Evolutionary conservation across 2,329 filamentous ascomycete genomes (phyloP), one percentile per base, ranked within the genome.

Genomic region (Colletotrichum musae): DNA sequence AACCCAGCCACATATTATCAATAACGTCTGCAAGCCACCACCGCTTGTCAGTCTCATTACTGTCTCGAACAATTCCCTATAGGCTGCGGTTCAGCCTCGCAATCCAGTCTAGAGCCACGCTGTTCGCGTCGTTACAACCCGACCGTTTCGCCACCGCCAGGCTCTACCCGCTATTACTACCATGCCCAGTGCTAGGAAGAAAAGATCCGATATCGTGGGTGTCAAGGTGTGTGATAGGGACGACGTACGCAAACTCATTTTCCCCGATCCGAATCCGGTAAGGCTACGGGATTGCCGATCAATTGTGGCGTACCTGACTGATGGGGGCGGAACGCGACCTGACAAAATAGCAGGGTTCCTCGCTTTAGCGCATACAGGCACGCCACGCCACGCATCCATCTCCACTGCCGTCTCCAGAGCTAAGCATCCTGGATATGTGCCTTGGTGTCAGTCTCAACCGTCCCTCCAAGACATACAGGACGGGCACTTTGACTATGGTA

Each of bases 241-340:
- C 36, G 45, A 52, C 39, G 53, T 64, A 64, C 65, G 65, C 65
- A 58, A 32, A 36, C 65, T 26, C 36, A 21, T 45, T 71, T 51
- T 60, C 53, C 62, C 54, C 50, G 45, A 50, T 43, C 68, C 57
- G 45, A 63, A 70, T 47, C 18, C 15, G 71, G 69, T 60, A 71
- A 70, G 58, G 65, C 58, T 56, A 65, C 71, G 71, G 71, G 53
- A 66, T 61, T 51, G 69, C 71, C 71, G 71, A 72, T 67, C 69
- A 36, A 68, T 41, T 52, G 65, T 70, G 71, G 71, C 71, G 71
- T 59, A 64, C 71, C 71, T 72, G 65, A 72, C 53, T 21, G 51
- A 61, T 70, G 47, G 39, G 65, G 71, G 69, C 54, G 15, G 24
- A 57, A 58, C 61, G 36, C 24, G 28, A 41, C 13, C 41, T 43